These are phyloP conservation scores for Aureobasidium sp. DNA, from an alignment of 2,329 filamentous ascomycete species.

Conservation along the genomic window DNA sequence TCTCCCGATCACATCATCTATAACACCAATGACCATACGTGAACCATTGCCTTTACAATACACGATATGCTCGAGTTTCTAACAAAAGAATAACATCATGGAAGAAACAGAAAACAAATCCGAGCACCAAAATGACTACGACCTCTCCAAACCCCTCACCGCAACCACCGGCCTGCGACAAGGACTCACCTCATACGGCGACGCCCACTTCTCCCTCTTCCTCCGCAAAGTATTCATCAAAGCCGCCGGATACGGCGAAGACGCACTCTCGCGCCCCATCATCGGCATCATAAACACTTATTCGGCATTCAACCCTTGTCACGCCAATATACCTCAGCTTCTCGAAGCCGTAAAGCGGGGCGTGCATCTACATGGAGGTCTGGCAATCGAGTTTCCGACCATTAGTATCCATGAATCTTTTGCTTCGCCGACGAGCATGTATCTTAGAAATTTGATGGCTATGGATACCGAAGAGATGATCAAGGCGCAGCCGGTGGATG, in stretches of 20 bases:
- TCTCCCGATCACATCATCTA: background rate
- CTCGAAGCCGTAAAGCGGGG: conserved; percentile 64
- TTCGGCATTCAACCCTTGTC: conserved; percentile 67
- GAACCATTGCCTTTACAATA: background rate
- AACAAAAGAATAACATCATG: background rate
- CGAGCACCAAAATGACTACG: conserved; percentile 42
- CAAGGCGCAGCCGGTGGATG: conserved; percentile 62
- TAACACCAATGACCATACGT: background rate
- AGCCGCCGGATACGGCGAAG: conserved; percentile 65
- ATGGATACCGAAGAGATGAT: conserved; percentile 80
- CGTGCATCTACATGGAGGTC: conserved; percentile 57
- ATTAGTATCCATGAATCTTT: conserved; percentile 67
- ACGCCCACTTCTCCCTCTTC: conserved; percentile 68
- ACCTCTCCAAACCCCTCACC: conserved; percentile 50
- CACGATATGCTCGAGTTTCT: background rate
- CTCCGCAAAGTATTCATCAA: conserved; percentile 73
- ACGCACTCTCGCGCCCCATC: conserved; percentile 62
- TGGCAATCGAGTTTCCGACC: conserved; percentile 67
- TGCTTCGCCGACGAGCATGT: conserved; percentile 67
- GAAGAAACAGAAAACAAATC: background rate
- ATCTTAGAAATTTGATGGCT: conserved; percentile 65
- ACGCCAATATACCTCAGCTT: conserved; percentile 64
- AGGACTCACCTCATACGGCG: conserved; percentile 62
- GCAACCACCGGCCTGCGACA: conserved; percentile 51
- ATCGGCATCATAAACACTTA: conserved; percentile 70